Base-by-base conservation (phyloP, 2,329 filamentous ascomycete genomes). In the Albifimbria verrucaria region DNA sequence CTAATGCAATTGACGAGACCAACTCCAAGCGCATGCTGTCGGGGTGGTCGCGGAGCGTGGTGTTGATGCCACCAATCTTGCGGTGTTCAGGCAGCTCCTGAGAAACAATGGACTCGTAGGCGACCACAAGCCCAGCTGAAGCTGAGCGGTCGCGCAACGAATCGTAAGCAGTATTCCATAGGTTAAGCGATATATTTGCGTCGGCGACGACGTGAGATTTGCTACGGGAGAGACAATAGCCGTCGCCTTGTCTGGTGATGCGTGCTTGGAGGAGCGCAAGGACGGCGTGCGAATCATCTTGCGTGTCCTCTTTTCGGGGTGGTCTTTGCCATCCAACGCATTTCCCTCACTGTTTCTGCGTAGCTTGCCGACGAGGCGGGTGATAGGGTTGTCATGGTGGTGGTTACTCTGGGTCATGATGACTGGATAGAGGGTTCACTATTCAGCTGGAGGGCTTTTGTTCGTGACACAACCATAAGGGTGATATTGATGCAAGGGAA, bases 111-210 rank as follows among this genome's bases (percentile, higher is more conserved):
- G 58, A 62, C 53, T 72, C 70, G 55, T 72, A 72, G 3, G 68
- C 65, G 11, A 65, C 54, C 3, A 71, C 68, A 10, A 72, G 63
- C 7, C 61, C 64, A 7, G 62, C 52, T 12, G 66, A 66, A 25
- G 59, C 57, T 12, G 60, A 56, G 11, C 65, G 62, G 45, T 66
- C 62, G 25, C 68, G 63, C 15, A 72, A 59, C 1, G 56, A 48
- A 47, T 71, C 65, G 49, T 72, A 72, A 4, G 67, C 69, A 17
- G 63, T 51, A 46, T 67, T 69, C 70, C 70, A 72, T 15, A 72
- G 58, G 21, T 62, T 59, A 36, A 68, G 55, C 20, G 64, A 65
- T 3, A 57, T 42, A 17, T 50, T 51, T 15, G 62, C 59, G 5
- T 62, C 56, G 12, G 23, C 11, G 43, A 24, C 43, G 43, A 24